Conservation (phyloP, 2,329 filamentous ascomycete species). For the Madurella mycetomatis region DNA sequence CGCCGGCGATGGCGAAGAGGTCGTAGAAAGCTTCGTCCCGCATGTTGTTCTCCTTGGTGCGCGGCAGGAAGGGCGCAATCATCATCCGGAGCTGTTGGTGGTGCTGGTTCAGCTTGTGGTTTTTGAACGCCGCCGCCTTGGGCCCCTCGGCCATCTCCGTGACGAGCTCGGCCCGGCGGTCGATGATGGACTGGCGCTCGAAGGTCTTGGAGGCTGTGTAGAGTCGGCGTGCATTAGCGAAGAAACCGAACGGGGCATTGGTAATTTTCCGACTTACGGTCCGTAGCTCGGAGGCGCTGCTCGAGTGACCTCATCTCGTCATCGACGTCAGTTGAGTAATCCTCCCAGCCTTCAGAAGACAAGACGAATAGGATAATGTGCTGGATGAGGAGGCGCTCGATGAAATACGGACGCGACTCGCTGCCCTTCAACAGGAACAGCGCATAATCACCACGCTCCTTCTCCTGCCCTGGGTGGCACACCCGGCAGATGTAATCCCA, state of each 20-base stretch:
- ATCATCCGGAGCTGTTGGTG: constrained; percentile 31
- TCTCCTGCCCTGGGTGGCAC: constrained; percentile 26
- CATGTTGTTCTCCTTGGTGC: constrained; percentile 32
- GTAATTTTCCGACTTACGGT: constrained; percentile 27
- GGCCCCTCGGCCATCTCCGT: constrained; percentile 29
- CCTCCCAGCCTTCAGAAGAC: constrained; percentile 32
- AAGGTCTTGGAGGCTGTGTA: constrained; percentile 14
- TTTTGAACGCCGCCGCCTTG: constrained; percentile 27
- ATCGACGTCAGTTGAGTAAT: constrained; percentile 26
- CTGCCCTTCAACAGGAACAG: constrained; percentile 32
- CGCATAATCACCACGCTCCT: constrained; percentile 30
- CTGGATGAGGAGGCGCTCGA: constrained; percentile 36
- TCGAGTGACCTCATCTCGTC: constrained; percentile 21
- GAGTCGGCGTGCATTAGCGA: not conserved
- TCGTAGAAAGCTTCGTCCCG: constrained; percentile 39
- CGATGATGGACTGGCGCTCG: constrained; percentile 35
- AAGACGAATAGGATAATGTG: constrained; percentile 36
- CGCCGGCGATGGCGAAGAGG: constrained; percentile 38
- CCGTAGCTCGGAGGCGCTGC: not conserved
- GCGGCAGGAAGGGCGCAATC: constrained; percentile 41
- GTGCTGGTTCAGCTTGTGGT: constrained; percentile 23
- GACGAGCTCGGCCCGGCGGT: constrained; percentile 35
- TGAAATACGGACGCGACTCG: constrained; percentile 31
- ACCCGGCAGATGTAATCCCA: constrained; percentile 37
- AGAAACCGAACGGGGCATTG: not conserved